A percentile compares a stretch with the other conserved stretches of the same genome.
Evolutionary conservation across 2,329 filamentous ascomycete species (phyloP).

Genomic region (Fusarium torulosum): DNA sequence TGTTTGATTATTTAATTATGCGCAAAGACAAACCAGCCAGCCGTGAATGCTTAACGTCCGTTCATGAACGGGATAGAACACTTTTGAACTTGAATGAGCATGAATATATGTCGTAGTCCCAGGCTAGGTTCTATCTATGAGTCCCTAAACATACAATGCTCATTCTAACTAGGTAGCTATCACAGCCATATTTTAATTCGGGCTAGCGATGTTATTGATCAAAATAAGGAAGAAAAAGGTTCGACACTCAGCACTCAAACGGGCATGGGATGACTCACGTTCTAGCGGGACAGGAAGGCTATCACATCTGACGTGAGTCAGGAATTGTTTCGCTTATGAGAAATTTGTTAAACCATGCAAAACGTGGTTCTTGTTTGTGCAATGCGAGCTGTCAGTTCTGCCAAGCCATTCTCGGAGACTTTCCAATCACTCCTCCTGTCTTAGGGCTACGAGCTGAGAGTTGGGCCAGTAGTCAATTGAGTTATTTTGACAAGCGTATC

Average conservation of each 20-base stretch:
- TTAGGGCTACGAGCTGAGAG: neutral
- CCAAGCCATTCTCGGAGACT: slow-evolving; percentile 35
- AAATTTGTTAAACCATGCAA: slow-evolving; percentile 1
- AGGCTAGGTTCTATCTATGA: no score
- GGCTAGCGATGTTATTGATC: neutral
- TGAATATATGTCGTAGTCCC: no score
- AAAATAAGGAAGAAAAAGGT: no score
- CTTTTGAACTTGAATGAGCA: no score
- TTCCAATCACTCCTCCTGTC: slow-evolving; percentile 6
- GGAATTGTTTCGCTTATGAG: neutral
- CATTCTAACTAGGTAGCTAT: neutral
- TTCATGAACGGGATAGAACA: no score
- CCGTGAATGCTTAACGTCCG: no score
- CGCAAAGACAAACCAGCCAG: neutral
- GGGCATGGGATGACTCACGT: slow-evolving; percentile 10
- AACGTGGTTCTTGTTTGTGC: slow-evolving; percentile 10
- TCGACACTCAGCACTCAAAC: no score
- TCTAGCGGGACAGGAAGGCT: neutral
- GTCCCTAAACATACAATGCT: no score
- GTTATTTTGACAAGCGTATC: no score
- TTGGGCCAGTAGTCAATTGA: neutral
- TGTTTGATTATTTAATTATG: neutral
- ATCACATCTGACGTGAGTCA: neutral
- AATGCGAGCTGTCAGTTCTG: slow-evolving; percentile 31
- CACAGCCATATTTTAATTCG: neutral